These are phyloP conservation scores for Xylaria sp. DNA, from an alignment of 2,329 filamentous ascomycete species.

Conservation along the genomic window DNA sequence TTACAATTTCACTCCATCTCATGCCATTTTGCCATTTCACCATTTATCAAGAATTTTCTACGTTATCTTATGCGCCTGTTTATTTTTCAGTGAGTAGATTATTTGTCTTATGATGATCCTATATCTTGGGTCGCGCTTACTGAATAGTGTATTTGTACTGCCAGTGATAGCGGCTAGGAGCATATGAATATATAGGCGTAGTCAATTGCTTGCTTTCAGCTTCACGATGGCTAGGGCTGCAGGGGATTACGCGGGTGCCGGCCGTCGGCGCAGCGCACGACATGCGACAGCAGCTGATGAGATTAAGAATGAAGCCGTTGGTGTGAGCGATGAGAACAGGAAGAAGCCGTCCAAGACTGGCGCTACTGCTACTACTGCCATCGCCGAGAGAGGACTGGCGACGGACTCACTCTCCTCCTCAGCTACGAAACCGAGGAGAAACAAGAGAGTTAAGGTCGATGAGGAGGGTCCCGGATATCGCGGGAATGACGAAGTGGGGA, in stretches of 20 bases:
- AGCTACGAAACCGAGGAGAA: slow-evolving; percentile 11
- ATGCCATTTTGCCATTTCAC: background rate
- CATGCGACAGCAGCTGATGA: slow-evolving; percentile 4
- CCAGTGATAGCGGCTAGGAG: background rate
- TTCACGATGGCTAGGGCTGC: slow-evolving; percentile 12
- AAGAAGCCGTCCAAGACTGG: background rate
- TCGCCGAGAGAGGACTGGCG: slow-evolving; percentile 20
- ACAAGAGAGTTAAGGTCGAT: slow-evolving; percentile 18
- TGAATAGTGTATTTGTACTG: too few species aligned
- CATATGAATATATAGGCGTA: background rate
- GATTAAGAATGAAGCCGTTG: background rate
- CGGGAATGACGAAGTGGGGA: background rate
- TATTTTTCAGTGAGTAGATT: too few species aligned
- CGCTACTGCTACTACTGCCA: background rate
- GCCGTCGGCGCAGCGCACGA: slow-evolving; percentile 33
- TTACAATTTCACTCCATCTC: background rate
- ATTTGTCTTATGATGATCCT: too few species aligned
- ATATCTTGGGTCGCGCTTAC: too few species aligned
- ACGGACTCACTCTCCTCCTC: background rate
- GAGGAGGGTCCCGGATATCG: background rate
- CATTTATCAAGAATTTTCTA: too few species aligned
- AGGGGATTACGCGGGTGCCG: background rate
- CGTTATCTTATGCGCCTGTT: too few species aligned
- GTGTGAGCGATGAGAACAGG: background rate
- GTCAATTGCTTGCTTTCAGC: background rate